phyloP scores from a whole-genome alignment of 2,329 filamentous ascomycete genomes.

The Podosphaera aphanis region DNA sequence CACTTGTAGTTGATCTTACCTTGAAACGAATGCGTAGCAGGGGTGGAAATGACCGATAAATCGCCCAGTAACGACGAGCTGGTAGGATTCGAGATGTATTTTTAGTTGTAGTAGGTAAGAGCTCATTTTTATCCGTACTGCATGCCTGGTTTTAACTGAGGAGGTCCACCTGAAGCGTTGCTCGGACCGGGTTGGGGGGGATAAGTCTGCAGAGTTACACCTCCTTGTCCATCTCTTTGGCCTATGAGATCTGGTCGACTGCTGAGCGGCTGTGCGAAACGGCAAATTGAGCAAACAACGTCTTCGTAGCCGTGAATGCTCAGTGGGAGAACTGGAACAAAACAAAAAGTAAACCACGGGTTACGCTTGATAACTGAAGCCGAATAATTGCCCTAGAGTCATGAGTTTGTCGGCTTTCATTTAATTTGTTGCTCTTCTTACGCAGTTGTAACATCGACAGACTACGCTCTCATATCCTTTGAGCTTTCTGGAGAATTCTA shows the following conservation, averaged over 20 bases:
- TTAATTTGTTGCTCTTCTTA: slow-evolving; percentile 7
- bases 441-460: slow-evolving; percentile 41
- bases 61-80: no score
- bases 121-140: no score
- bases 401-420: slow-evolving; percentile 1
- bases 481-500: slow-evolving; percentile 16
- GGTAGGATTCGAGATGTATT: no score
- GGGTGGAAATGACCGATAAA: no score
- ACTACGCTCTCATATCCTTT: slow-evolving; percentile 36
- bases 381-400: slow-evolving; percentile 29
- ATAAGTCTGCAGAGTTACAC: slow-evolving; percentile 12
- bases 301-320: slow-evolving; percentile 43
- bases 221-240: slow-evolving; percentile 8
- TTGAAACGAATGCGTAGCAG: no score
- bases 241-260: slow-evolving; percentile 15
- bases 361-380: slow-evolving; percentile 37
- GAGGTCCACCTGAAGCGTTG: slow-evolving; percentile 10
- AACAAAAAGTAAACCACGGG: slow-evolving; percentile 63
- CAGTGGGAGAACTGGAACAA: slow-evolving; percentile 50
- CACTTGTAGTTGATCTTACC: no score
- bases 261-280: slow-evolving; percentile 45
- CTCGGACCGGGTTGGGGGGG: slow-evolving; percentile 6
- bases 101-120: no score
- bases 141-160: slow-evolving; percentile 5
- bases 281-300: slow-evolving; percentile 51